A percentile compares a stretch with the other conserved stretches of the same genome.
Evolutionary conservation across 441 rosid genomes (phyloP).

Genomic region (Omphalea diandra): DNA sequence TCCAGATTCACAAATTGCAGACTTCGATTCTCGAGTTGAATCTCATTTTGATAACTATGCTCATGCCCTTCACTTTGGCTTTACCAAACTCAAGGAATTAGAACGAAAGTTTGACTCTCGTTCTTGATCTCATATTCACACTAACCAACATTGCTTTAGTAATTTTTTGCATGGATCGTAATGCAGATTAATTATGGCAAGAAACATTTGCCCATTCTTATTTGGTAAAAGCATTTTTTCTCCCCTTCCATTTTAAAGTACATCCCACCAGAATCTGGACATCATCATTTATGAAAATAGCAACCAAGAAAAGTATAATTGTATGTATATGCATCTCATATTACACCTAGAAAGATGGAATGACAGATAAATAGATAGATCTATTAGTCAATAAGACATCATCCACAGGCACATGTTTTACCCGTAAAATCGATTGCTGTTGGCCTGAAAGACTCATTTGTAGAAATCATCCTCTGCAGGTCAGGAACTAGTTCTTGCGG

Average conservation of each 20-base stretch:
- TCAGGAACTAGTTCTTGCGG: slow-evolving; percentile 78
- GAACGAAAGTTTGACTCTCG: not conserved
- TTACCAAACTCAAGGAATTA: not conserved
- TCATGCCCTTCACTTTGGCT: not conserved
- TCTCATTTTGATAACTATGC: no score
- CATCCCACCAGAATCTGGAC: not conserved
- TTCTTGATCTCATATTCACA: not conserved
- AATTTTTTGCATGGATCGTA: not conserved
- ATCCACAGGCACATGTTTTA: slow-evolving; percentile 25
- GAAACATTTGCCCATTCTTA: not conserved
- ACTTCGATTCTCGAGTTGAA: not conserved
- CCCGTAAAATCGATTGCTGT: slow-evolving; percentile 92
- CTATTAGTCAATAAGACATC: not conserved
- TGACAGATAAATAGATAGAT: not conserved
- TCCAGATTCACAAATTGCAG: no score
- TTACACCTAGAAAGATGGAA: no score
- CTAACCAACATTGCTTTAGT: not conserved
- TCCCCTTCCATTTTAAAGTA: not conserved
- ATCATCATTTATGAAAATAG: not conserved
- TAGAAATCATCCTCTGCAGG: slow-evolving; percentile 84
- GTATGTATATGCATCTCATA: no score
- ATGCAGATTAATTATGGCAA: not conserved
- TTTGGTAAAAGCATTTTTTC: not conserved
- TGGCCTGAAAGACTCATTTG: slow-evolving; percentile 78
- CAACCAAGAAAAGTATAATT: not conserved